Evolutionary conservation across 2,329 filamentous ascomycete species (phyloP).

Genomic region (Parafenestella ontariensis): DNA sequence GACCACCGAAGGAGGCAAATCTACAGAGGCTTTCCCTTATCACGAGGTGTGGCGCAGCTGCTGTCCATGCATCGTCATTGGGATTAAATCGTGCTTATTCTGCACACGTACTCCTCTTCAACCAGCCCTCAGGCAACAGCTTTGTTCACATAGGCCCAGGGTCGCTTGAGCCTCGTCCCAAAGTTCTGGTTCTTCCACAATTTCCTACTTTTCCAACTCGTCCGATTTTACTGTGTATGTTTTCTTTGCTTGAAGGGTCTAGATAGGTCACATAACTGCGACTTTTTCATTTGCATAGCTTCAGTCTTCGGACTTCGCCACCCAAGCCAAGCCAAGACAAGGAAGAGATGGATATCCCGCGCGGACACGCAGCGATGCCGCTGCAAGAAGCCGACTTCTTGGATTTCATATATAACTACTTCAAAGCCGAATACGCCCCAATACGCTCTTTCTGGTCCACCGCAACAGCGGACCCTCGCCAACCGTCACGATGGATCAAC

Average conservation of each 20-base stretch:
- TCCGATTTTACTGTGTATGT: background rate
- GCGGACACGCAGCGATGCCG: conserved; percentile 38
- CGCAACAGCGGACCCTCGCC: conserved; percentile 41
- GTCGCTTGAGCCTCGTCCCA: background rate
- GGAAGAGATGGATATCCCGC: conserved; percentile 41
- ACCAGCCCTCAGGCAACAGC: conserved; percentile 41
- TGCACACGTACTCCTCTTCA: conserved; percentile 26
- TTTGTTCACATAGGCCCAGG: conserved; percentile 19
- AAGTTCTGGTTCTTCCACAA: background rate
- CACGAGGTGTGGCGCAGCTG: conserved; percentile 38
- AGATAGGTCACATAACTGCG: conserved; percentile 6
- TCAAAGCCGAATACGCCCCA: conserved; percentile 48
- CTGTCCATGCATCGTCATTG: conserved; percentile 26
- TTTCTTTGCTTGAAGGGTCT: background rate
- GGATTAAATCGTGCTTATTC: conserved; percentile 9
- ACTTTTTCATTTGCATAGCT: background rate
- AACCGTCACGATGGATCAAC: conserved; percentile 37
- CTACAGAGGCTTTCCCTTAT: conserved; percentile 10
- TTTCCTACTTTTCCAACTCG: background rate
- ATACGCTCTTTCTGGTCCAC: conserved; percentile 47
- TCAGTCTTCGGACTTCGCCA: conserved; percentile 9
- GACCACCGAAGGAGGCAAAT: background rate
- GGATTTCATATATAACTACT: conserved; percentile 48
- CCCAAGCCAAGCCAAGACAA: background rate
- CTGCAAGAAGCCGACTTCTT: conserved; percentile 43